Percentiles rank a stretch among this genome's conserved stretches.
Evolutionary conservation across 176 grass and related monocot genomes (phyloP).

Genomic region (Carex scoparia): DNA sequence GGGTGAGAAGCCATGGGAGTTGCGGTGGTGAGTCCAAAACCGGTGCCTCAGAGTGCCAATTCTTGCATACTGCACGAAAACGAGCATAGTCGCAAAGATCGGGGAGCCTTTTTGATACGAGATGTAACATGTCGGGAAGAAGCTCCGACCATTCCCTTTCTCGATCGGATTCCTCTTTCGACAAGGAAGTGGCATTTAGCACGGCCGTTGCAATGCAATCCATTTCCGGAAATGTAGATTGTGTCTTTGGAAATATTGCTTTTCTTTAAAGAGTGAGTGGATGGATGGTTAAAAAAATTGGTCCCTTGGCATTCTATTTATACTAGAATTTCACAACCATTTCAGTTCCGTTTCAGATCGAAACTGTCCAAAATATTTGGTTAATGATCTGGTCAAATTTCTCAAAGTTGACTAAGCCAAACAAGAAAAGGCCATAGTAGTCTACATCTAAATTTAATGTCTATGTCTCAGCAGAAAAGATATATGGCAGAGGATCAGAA

Average conservation of each 20-base stretch:
- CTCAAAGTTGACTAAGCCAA: not conserved
- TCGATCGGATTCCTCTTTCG: not conserved
- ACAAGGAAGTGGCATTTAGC: not conserved
- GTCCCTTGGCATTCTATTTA: not conserved
- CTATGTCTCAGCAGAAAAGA: no score
- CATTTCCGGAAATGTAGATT: not conserved
- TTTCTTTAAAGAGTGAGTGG: not conserved
- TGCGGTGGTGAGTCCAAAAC: not conserved
- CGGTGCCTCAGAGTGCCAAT: not conserved
- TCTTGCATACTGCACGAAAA: constrained; percentile 10
- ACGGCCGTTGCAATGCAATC: not conserved
- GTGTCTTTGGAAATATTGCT: not conserved
- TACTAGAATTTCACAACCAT: not conserved
- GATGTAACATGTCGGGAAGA: not conserved
- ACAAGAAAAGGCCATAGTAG: not conserved
- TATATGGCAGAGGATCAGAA: no score
- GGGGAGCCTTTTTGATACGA: not conserved
- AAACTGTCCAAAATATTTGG: not conserved
- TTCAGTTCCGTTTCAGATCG: not conserved
- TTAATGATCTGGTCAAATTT: not conserved
- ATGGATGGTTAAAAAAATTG: not conserved
- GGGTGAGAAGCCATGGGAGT: not conserved
- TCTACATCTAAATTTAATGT: no score
- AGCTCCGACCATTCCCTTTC: constrained; percentile 14
- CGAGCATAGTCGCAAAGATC: not conserved